These are phyloP conservation scores for Kluyveromyces siamensis DNA, from an alignment of 805 yeast species.

Conservation along the genomic window DNA sequence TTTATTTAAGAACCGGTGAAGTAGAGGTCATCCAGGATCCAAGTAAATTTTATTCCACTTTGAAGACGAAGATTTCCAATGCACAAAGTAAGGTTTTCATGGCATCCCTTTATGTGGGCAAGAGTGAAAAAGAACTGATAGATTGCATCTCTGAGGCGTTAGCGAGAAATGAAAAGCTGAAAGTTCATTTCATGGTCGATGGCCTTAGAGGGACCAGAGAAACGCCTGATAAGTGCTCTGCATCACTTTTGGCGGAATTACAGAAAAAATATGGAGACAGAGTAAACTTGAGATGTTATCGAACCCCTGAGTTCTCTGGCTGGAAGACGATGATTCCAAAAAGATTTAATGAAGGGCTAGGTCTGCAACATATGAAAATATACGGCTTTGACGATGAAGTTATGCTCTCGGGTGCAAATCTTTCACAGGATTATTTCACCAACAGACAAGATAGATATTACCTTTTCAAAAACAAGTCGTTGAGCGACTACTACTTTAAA, in stretches of 20 bases:
- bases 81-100: constrained; percentile 68
- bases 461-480: constrained; percentile 44
- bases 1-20: constrained; percentile 45
- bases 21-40: constrained; percentile 62
- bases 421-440: constrained; percentile 86
- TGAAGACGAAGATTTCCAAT: constrained; percentile 50
- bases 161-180: constrained; percentile 45
- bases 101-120: constrained; percentile 82
- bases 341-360: constrained; percentile 82
- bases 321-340: constrained; percentile 59
- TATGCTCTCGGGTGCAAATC: constrained; percentile 82
- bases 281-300: constrained; percentile 76
- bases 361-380: constrained; percentile 94
- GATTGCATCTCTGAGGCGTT: constrained; percentile 55
- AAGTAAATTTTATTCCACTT: constrained; percentile 53
- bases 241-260: constrained; percentile 59
- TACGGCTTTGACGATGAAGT: constrained; percentile 93
- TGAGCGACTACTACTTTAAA: constrained; percentile 68
- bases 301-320: constrained; percentile 78
- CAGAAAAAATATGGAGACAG: constrained; percentile 57
- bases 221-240: constrained; percentile 71
- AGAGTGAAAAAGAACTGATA: constrained; percentile 67
- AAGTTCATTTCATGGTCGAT: constrained; percentile 71
- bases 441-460: constrained; percentile 93
- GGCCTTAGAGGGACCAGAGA: constrained; percentile 91